These are phyloP conservation scores for Leccinum sublutescens DNA, from an alignment of 768 basidiomycete species.

Conservation along the genomic window DNA sequence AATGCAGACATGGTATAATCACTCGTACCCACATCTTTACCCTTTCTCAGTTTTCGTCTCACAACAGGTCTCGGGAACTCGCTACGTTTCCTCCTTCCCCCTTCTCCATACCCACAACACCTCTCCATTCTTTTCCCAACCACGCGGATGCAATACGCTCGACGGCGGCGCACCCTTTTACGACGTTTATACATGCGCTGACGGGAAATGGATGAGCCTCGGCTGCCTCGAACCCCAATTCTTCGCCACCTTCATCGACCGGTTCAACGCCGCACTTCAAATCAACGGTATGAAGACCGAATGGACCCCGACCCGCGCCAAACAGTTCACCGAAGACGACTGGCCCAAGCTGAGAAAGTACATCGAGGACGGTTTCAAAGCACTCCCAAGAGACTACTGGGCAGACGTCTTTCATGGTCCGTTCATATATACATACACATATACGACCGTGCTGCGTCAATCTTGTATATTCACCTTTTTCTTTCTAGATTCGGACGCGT, in stretches of 20 bases:
- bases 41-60: neutral
- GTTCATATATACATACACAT: neutral
- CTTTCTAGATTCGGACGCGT: constrained; percentile 63
- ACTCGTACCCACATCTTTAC: neutral
- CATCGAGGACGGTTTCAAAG: constrained; percentile 61
- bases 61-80: constrained; percentile 71
- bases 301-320: constrained; percentile 53
- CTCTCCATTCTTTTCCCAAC: constrained; percentile 38
- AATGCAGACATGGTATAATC: constrained; percentile 67
- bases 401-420: constrained; percentile 61
- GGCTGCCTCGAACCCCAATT: constrained; percentile 76
- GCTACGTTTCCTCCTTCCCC: constrained; percentile 74
- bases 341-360: constrained; percentile 62
- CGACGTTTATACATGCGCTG: constrained; percentile 67
- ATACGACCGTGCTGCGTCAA: neutral
- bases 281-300: constrained; percentile 38
- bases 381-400: constrained; percentile 67
- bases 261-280: constrained; percentile 52
- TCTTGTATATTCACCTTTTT: neutral
- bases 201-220: constrained; percentile 73
- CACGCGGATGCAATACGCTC: constrained; percentile 57
- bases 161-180: constrained; percentile 84
- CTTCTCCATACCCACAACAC: constrained; percentile 43
- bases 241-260: constrained; percentile 57
- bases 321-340: constrained; percentile 44